phyloP scores from a whole-genome alignment of 495 filamentous ascomycete genomes.

The Penicillium chermesinum region DNA sequence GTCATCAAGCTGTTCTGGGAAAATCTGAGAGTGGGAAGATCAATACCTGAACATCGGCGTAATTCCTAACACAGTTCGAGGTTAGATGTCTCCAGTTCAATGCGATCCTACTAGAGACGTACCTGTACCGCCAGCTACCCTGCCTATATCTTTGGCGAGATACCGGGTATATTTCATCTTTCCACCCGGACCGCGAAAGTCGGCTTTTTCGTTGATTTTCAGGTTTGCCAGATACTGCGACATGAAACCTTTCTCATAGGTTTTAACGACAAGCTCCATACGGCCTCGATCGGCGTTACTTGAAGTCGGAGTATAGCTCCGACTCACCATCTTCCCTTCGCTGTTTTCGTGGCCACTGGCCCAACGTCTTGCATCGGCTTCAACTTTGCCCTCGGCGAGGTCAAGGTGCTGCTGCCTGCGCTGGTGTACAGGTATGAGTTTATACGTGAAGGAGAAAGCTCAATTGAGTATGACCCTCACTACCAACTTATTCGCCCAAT shows the following conservation, averaged over 20 bases:
- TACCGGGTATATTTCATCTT: slow-evolving; percentile 39
- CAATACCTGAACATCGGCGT: slow-evolving; percentile 51
- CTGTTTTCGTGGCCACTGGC: slow-evolving; percentile 49
- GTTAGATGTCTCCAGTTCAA: no score
- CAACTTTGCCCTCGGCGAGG: slow-evolving; percentile 53
- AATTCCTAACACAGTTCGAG: no score
- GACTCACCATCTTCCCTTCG: no score
- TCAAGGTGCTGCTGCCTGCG: slow-evolving; percentile 47
- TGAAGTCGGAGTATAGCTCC: no score
- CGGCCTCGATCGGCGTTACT: slow-evolving; percentile 40
- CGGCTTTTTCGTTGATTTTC: slow-evolving; percentile 33
- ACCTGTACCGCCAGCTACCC: slow-evolving; percentile 36
- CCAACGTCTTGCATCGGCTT: slow-evolving; percentile 51
- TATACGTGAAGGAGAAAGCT: slow-evolving; percentile 30
- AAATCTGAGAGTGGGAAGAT: no score
- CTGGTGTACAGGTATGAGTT: slow-evolving; percentile 52
- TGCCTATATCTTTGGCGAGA: no score
- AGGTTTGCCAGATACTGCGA: slow-evolving; percentile 37
- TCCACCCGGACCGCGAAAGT: slow-evolving; percentile 43
- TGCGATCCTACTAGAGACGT: no score
- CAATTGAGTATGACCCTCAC: slow-evolving; percentile 51
- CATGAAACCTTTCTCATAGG: slow-evolving; percentile 37
- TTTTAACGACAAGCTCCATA: slow-evolving; percentile 39
- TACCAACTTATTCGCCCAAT: slow-evolving; percentile 50
- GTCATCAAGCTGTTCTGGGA: no score